These are phyloP conservation scores for Penicillium expansum DNA, from an alignment of 2,329 filamentous ascomycete species.

Conservation along the genomic window DNA sequence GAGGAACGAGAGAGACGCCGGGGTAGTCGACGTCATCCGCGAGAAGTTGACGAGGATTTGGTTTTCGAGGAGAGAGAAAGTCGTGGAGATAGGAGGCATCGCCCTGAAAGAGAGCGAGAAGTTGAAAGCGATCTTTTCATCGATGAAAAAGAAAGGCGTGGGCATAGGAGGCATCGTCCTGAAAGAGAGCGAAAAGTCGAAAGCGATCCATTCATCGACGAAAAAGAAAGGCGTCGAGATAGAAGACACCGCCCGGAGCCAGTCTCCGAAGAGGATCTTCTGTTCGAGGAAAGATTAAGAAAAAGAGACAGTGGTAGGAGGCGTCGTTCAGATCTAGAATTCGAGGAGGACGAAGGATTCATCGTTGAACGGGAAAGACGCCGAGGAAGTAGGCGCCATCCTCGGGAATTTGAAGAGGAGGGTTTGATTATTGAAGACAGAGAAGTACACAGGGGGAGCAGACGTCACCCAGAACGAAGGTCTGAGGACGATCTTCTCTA, in stretches of 20 bases:
- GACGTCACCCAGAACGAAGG: constrained; percentile 18
- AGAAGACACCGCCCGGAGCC: constrained; percentile 14
- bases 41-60: constrained; percentile 3
- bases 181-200: constrained; percentile 9
- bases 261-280: constrained; percentile 24
- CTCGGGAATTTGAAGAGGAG: neutral
- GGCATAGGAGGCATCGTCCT: neutral
- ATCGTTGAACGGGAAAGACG: neutral
- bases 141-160: constrained; percentile 9
- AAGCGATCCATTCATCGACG: constrained; percentile 29
- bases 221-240: neutral
- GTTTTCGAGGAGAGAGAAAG: neutral
- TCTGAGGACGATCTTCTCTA: constrained; percentile 10
- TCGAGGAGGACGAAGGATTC: constrained; percentile 8
- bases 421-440: neutral
- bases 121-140: constrained; percentile 36
- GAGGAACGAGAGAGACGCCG: constrained; percentile 11
- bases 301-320: neutral
- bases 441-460: constrained; percentile 8
- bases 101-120: neutral
- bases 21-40: constrained; percentile 2
- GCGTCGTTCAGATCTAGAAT: constrained; percentile 16
- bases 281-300: constrained; percentile 20
- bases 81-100: neutral
- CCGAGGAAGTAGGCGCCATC: neutral